Conservation (phyloP, 2,329 filamentous ascomycete genomes). For the Berkeleyomyces rouxiae region DNA sequence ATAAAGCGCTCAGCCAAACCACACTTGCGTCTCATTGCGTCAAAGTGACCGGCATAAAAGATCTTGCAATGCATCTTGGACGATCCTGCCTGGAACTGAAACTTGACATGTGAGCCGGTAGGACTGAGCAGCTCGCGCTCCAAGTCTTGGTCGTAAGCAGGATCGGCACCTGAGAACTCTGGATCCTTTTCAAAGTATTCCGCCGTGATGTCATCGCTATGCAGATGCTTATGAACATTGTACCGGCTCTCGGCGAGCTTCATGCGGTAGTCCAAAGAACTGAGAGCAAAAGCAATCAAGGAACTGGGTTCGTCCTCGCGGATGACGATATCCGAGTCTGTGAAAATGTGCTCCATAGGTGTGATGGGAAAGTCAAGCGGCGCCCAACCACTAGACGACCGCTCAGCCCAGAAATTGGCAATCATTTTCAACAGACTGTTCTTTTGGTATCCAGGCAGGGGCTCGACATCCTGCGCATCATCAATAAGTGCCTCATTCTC, state of each 20-base stretch:
- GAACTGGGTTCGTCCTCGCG: conserved; percentile 95
- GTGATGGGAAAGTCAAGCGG: conserved; percentile 82
- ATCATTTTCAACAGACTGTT: conserved; percentile 88
- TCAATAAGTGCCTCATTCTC: conserved; percentile 54
- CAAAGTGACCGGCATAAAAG: conserved; percentile 95
- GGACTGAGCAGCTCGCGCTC: conserved; percentile 71
- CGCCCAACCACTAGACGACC: conserved; percentile 88
- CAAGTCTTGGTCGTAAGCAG: conserved; percentile 47
- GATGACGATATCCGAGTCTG: conserved; percentile 92
- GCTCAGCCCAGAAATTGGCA: conserved; percentile 95
- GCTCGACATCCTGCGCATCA: conserved; percentile 34
- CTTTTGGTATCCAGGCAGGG: conserved; percentile 83
- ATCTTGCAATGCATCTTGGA: conserved; percentile 96
- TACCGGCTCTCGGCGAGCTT: conserved; percentile 51
- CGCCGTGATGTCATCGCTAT: not conserved
- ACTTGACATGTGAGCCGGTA: conserved; percentile 86
- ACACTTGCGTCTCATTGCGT: conserved; percentile 82
- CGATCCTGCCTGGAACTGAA: conserved; percentile 85
- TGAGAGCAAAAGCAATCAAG: conserved; percentile 81
- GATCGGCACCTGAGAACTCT: conserved; percentile 17
- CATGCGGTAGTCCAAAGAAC: conserved; percentile 68
- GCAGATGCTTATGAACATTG: conserved; percentile 12
- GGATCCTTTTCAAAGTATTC: conserved; percentile 9
- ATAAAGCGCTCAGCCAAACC: conserved; percentile 87
- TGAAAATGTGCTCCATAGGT: conserved; percentile 83